phyloP scores from a whole-genome alignment of 2,329 filamentous ascomycete species.

The Colletotrichum abscissum region DNA sequence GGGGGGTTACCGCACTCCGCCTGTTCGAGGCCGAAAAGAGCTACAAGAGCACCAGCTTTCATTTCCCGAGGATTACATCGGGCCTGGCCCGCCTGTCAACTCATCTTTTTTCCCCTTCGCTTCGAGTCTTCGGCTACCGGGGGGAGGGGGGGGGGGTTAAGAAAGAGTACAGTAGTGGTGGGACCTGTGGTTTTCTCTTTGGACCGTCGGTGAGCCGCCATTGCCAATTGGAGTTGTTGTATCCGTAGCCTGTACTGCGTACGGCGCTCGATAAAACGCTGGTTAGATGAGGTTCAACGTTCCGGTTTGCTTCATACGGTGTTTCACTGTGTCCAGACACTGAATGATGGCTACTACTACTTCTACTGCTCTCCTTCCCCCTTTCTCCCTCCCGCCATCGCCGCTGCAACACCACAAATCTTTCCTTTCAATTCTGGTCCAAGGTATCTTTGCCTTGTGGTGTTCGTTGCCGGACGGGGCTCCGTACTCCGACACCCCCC shows the following conservation, averaged over 20 bases:
- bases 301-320: neutral
- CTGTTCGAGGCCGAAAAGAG: neutral
- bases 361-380: neutral
- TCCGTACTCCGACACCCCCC: neutral
- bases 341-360: neutral
- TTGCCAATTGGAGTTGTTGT: neutral
- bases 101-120: neutral
- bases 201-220: neutral
- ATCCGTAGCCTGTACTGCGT: too few species aligned
- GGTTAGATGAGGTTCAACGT: neutral
- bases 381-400: neutral
- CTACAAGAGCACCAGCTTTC: neutral
- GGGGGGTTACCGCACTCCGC: neutral
- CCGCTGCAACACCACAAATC: neutral
- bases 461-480: neutral
- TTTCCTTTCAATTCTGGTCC: neutral
- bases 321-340: too few species aligned
- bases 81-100: neutral
- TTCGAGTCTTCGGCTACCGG: neutral
- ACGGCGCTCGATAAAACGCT: neutral
- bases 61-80: constrained; percentile 2
- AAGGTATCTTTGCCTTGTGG: too few species aligned
- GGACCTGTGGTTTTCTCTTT: neutral
- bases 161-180: too few species aligned
- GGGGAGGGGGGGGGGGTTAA: too few species aligned